These are phyloP conservation scores for Catunica adiposa DNA, from an alignment of 2,329 filamentous ascomycete species.

Conservation along the genomic window DNA sequence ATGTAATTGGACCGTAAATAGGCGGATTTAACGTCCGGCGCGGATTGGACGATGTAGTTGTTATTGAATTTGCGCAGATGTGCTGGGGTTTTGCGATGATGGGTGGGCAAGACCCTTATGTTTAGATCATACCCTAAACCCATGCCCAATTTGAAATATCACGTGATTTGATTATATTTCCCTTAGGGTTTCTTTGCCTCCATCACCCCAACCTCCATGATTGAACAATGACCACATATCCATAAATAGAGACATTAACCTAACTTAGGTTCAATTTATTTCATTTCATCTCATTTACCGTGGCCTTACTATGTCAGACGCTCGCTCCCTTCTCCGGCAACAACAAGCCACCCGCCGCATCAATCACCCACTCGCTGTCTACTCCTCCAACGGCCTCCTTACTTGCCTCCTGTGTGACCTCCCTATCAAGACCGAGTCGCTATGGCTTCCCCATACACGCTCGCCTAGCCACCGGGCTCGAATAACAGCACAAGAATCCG, in stretches of 20 bases:
- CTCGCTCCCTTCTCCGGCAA: slow-evolving; percentile 61
- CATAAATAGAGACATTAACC: background rate
- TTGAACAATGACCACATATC: background rate
- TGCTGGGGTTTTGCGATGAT: no score
- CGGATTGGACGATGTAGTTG: no score
- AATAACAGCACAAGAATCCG: background rate
- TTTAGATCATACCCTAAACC: no score
- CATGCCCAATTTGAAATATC: no score
- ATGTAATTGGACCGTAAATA: no score
- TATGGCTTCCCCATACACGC: slow-evolving; percentile 49
- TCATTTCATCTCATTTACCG: background rate
- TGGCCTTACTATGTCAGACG: slow-evolving; percentile 51
- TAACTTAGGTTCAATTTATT: slow-evolving; percentile 5
- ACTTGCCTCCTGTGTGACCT: slow-evolving; percentile 51
- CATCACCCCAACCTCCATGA: slow-evolving; percentile 3
- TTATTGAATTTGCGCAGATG: no score
- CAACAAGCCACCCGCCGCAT: slow-evolving; percentile 61
- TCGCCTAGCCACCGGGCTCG: slow-evolving; percentile 28
- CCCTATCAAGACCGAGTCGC: slow-evolving; percentile 44
- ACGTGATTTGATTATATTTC: no score
- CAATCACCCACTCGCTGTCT: slow-evolving; percentile 50
- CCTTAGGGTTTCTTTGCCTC: slow-evolving; percentile 2
- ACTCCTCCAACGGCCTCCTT: slow-evolving; percentile 51
- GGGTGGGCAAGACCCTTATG: no score
- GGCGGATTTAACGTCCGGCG: no score